phyloP scores from a whole-genome alignment of 768 basidiomycete genomes.

The Suillus weaverae region DNA sequence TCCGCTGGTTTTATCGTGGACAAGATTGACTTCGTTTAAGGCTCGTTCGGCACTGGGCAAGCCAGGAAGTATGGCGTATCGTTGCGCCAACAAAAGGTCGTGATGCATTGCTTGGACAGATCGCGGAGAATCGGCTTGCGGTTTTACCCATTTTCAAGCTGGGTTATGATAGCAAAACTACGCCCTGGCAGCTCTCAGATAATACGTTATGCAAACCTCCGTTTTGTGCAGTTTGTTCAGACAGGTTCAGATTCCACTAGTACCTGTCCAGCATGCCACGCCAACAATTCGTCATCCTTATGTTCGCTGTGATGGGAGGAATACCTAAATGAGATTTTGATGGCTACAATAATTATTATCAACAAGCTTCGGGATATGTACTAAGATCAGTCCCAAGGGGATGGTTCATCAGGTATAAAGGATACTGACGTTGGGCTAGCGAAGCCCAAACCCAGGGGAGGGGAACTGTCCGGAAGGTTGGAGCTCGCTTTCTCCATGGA shows the following conservation, averaged over 20 bases:
- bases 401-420: conserved; percentile 28
- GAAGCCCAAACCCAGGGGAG: conserved; percentile 7
- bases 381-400: conserved; percentile 31
- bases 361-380: background rate
- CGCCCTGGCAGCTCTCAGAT: background rate
- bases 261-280: background rate
- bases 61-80: no score
- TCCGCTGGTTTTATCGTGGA: no score
- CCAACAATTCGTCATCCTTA: background rate
- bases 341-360: background rate
- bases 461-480: conserved; percentile 11
- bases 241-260: background rate
- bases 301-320: background rate
- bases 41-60: no score
- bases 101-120: no score
- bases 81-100: no score
- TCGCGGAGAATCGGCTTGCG: no score
- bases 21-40: no score
- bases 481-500: conserved; percentile 13
- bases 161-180: background rate
- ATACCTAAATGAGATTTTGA: background rate
- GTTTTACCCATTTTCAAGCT: background rate
- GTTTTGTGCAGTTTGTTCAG: background rate
- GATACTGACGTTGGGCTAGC: conserved; percentile 15
- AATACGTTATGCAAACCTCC: background rate